phyloP scores from a whole-genome alignment of 768 basidiomycete species.

The Boletales sp. region DNA sequence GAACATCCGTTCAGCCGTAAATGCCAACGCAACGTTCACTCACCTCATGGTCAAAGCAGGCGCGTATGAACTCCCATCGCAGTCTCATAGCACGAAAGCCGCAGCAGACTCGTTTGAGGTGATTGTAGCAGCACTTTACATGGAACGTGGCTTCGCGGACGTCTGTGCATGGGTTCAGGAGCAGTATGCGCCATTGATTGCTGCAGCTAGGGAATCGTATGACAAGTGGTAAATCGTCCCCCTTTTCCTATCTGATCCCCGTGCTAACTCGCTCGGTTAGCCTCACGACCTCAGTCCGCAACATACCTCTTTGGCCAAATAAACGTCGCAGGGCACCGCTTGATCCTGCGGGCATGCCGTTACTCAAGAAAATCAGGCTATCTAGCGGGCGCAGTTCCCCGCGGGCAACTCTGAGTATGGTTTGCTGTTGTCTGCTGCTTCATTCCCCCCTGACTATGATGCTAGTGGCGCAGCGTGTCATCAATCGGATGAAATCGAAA shows the following conservation, averaged over 20 bases:
- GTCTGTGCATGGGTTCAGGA: constrained; percentile 38
- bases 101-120: constrained; percentile 48
- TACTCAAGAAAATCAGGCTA: constrained; percentile 19
- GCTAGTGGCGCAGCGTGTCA: constrained; percentile 26
- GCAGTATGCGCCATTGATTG: constrained; percentile 37
- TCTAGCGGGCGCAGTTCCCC: constrained; percentile 16
- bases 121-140: constrained; percentile 41
- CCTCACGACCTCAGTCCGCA: constrained; percentile 1
- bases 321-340: constrained; percentile 11
- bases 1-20: constrained; percentile 25
- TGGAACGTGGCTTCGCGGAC: constrained; percentile 36
- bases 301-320: constrained; percentile 1
- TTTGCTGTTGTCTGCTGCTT: background rate
- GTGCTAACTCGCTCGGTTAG: constrained; percentile 14
- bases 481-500: constrained; percentile 25
- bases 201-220: constrained; percentile 27
- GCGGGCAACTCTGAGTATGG: constrained; percentile 19
- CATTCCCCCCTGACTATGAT: constrained; percentile 3
- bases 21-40: constrained; percentile 36
- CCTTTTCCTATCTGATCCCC: background rate
- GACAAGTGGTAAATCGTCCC: constrained; percentile 20
- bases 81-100: constrained; percentile 31
- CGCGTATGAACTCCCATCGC: constrained; percentile 16
- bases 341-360: constrained; percentile 3
- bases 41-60: constrained; percentile 37